A percentile compares a stretch with the other conserved stretches of the same genome.
Conservation (phyloP, 305 asterid species). For the Petunia hybrid region DNA sequence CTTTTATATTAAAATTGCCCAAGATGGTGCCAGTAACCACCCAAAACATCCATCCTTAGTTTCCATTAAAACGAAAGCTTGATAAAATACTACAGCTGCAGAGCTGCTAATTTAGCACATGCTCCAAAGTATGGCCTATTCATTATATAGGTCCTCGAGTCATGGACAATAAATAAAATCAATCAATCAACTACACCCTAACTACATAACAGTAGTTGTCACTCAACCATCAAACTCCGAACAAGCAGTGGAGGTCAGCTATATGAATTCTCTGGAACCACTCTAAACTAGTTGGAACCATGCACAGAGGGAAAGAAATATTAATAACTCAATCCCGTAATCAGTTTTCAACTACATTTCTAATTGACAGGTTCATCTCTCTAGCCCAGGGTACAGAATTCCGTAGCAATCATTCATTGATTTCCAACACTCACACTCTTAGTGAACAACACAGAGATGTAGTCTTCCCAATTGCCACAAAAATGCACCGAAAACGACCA, state of each 20-base stretch:
- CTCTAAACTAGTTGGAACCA: neutral
- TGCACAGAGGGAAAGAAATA: neutral
- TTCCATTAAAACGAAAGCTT: neutral
- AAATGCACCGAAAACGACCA: too few relatives aligned
- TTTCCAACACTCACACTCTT: too few relatives aligned
- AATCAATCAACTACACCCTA: neutral
- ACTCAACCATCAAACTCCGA: too few relatives aligned
- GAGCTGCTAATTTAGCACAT: constrained; percentile 20
- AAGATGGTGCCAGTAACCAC: neutral
- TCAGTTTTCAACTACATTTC: too few relatives aligned
- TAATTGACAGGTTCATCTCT: too few relatives aligned
- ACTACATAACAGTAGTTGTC: neutral
- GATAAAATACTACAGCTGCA: constrained; percentile 27
- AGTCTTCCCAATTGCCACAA: too few relatives aligned
- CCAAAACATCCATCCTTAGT: neutral
- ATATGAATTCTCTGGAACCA: neutral
- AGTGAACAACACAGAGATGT: too few relatives aligned
- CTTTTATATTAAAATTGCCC: neutral
- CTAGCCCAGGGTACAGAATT: too few relatives aligned
- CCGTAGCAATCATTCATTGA: too few relatives aligned
- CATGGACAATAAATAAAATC: constrained; percentile 19
- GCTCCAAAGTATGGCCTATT: constrained; percentile 25
- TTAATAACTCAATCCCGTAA: too few relatives aligned
- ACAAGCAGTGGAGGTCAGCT: neutral
- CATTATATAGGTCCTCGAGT: constrained; percentile 11